Percentiles rank a stretch among this genome's conserved stretches.
These are phyloP conservation scores for Microbotryum intermedium DNA, from an alignment of 1,284 basidiomycete genomes.

Conservation along the genomic window DNA sequence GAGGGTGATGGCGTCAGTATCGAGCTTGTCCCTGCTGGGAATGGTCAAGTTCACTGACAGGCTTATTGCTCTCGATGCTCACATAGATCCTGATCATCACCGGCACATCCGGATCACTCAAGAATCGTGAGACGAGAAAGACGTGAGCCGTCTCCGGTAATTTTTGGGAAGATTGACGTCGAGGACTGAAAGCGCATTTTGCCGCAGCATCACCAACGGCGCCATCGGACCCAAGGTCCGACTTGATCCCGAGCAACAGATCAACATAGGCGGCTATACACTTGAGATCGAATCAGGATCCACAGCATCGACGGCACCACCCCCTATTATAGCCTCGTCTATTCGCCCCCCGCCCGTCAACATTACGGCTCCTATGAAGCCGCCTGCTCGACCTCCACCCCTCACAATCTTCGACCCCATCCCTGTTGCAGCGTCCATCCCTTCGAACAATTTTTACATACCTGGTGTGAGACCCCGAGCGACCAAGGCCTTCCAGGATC, in stretches of 20 bases:
- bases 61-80: neutral
- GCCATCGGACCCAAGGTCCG: neutral
- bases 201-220: constrained; percentile 7
- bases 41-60: neutral
- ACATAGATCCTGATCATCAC: constrained; percentile 8
- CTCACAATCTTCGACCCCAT: neutral
- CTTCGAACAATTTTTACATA: too few relatives aligned
- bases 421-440: too few relatives aligned
- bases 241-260: neutral
- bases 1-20: constrained; percentile 15
- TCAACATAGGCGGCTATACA: neutral
- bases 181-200: neutral
- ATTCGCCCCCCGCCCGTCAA: constrained; percentile 24
- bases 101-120: neutral
- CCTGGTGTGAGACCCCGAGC: too few relatives aligned
- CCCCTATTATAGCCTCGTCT: neutral
- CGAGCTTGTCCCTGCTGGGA: neutral
- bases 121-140: constrained; percentile 5
- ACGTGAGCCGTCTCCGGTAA: constrained; percentile 2
- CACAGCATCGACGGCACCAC: too few relatives aligned
- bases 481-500: too few relatives aligned
- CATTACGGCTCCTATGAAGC: neutral
- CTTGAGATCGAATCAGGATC: neutral
- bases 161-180: too few relatives aligned
- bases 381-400: neutral